These are phyloP conservation scores for Forsythia suspensa DNA, from an alignment of 257 asterid genomes.

Conservation along the genomic window DNA sequence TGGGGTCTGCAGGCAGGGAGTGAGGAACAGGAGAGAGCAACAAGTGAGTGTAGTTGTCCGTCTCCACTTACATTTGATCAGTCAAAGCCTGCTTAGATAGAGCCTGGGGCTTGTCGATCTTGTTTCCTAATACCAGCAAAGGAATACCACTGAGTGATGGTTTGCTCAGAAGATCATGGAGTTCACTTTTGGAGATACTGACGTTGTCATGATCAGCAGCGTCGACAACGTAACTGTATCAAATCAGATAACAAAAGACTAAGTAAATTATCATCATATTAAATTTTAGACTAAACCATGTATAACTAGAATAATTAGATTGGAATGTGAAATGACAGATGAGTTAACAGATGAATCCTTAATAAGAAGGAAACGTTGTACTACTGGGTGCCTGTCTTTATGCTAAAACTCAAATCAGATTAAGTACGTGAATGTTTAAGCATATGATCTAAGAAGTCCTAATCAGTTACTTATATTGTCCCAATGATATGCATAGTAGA, in stretches of 20 bases:
- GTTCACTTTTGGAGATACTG: conserved; percentile 74
- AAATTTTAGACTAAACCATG: not conserved
- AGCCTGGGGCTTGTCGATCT: conserved; percentile 79
- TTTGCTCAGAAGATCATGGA: conserved; percentile 89
- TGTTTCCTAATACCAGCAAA: conserved; percentile 88
- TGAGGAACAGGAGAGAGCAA: not conserved
- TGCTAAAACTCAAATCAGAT: not conserved
- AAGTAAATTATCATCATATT: not conserved
- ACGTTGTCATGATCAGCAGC: conserved; percentile 93
- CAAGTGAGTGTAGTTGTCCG: not conserved
- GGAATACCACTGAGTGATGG: conserved; percentile 90
- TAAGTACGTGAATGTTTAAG: not conserved
- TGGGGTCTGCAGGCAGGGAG: not conserved
- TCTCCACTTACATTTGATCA: conserved; percentile 71
- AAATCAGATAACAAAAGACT: conserved; percentile 18
- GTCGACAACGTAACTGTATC: conserved; percentile 89
- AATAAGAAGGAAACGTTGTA: not conserved
- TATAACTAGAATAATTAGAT: not conserved
- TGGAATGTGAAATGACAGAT: not conserved
- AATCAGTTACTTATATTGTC: not conserved
- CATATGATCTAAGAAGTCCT: not conserved
- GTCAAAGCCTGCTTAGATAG: conserved; percentile 81
- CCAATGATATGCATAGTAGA: not conserved
- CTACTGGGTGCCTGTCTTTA: not conserved
- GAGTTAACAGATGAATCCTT: not conserved